Evolutionary conservation across 2,329 filamentous ascomycete species (phyloP), one percentile per base, ranked within the genome.

Genomic region (Remersonia thermophila): DNA sequence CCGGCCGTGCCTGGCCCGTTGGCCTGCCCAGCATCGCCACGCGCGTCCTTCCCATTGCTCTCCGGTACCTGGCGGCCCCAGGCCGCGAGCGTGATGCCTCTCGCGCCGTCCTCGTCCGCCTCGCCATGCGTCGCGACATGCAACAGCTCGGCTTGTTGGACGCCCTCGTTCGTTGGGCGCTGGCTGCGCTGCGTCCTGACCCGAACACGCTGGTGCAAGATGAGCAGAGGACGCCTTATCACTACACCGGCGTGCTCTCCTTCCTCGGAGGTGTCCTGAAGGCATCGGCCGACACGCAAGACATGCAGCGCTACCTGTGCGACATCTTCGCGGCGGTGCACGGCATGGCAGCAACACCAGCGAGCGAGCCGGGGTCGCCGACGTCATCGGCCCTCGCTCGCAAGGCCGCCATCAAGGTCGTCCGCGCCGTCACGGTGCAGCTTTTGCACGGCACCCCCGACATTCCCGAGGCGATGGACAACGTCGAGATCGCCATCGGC

Each of bases 51-150:
- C 73, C 75, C 0, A 57, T 93, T 17, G 83, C 78, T 6, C 62
- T 85, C 36, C 68, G 71, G 38, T 83, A 85, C 51, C 69, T 96
- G 12, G 64, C 72, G 5, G 75, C 73, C 1, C 71, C 89, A 0
- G 85, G 87, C 0, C 95, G 93, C 50, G 89, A 95, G 53, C 75
- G 83, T 39, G 84, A 91, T 57, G 85, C 86, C 8, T 87, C 91
- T n/a, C 85, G 80, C 40, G 68, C 74, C 2, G 66, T 96, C 16
- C 66, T 98, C 7, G 83, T 93, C 13, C 73, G 86, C 31, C 66
- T 95, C 31, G 74, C 79, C n/a, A 76, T 87, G 54, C 74, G 91
- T 12, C 76, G 74, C 32, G 91, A 98, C 55, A 94, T 96, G 84
- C 83, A 89, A 57, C 64, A 72, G 34, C 60, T 87, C 8, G 77